Evolutionary conservation across 2,329 filamentous ascomycete species (phyloP).

Genomic region (Lachnellula subtilissima): DNA sequence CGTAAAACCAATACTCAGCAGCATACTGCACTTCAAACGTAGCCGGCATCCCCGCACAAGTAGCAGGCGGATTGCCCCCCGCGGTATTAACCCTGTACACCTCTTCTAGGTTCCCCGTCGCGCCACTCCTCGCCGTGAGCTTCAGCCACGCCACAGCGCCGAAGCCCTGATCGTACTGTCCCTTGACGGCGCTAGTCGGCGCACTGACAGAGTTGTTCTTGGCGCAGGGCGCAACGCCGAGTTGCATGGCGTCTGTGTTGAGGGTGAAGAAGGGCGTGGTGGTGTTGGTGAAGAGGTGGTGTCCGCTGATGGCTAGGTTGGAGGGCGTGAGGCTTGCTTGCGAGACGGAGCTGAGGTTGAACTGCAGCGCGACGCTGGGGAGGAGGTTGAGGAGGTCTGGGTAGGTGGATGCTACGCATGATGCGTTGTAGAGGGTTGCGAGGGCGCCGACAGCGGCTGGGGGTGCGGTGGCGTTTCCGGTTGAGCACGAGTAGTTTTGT

Average conservation of each 20-base stretch:
- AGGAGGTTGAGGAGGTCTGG: constrained; percentile 62
- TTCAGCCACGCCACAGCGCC: constrained; percentile 78
- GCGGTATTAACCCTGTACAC: constrained; percentile 83
- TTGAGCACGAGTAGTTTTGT: constrained; percentile 87
- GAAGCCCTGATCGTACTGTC: constrained; percentile 53
- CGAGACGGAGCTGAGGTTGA: constrained; percentile 46
- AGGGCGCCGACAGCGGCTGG: constrained; percentile 69
- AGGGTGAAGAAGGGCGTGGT: constrained; percentile 79
- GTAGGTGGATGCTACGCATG: constrained; percentile 68
- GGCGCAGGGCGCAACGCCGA: constrained; percentile 58
- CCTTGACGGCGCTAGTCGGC: constrained; percentile 54
- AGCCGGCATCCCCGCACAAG: constrained; percentile 60
- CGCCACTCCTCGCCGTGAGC: constrained; percentile 51
- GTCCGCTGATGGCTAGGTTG: constrained; percentile 62
- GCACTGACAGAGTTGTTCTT: constrained; percentile 60
- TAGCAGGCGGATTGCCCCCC: constrained; percentile 70
- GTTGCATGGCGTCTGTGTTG: constrained; percentile 48
- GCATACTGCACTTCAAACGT: constrained; percentile 74
- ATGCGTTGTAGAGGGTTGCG: constrained; percentile 83
- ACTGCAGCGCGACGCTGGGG: constrained; percentile 63
- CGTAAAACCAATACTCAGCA: constrained; percentile 55
- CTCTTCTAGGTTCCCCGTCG: constrained; percentile 62
- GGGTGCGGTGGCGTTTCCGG: constrained; percentile 50
- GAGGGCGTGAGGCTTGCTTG: constrained; percentile 46
- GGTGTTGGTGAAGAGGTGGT: constrained; percentile 73